Conservation (phyloP, 352 stramenopile genomes). For the Nothophytophthora sp. region DNA sequence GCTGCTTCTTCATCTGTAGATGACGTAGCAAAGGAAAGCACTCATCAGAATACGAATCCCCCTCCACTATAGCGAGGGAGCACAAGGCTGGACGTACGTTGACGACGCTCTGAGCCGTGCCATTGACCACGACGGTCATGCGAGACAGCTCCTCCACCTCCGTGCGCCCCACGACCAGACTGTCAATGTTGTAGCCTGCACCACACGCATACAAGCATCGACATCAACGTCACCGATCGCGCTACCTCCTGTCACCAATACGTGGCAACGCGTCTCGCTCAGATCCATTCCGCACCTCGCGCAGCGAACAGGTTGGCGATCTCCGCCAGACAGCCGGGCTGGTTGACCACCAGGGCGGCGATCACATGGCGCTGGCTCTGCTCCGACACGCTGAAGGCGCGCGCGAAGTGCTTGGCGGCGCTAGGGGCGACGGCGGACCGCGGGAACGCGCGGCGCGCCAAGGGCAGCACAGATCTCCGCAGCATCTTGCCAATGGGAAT, state of each 20-base stretch:
- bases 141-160: slow-evolving; percentile 85
- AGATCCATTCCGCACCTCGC: slow-evolving; percentile 39
- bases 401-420: slow-evolving; percentile 17
- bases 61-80: neutral
- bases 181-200: slow-evolving; percentile 88
- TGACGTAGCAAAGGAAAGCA: slow-evolving; percentile 1
- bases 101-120: slow-evolving; percentile 74
- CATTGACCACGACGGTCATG: slow-evolving; percentile 87
- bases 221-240: neutral
- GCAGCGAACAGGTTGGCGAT: slow-evolving; percentile 87
- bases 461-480: slow-evolving; percentile 26
- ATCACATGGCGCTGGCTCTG: slow-evolving; percentile 80
- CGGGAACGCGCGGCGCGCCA: slow-evolving; percentile 30
- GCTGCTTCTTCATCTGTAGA: slow-evolving; percentile 84
- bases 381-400: slow-evolving; percentile 38
- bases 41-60: neutral
- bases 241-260: neutral
- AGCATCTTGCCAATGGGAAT: slow-evolving; percentile 36
- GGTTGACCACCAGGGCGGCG: slow-evolving; percentile 83
- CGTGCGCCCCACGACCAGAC: slow-evolving; percentile 81
- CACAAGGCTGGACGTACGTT: slow-evolving; percentile 42
- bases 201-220: slow-evolving; percentile 2
- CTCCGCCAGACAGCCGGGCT: slow-evolving; percentile 82
- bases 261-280: too few species aligned
- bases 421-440: slow-evolving; percentile 6